Conservation (phyloP, 2,329 filamentous ascomycete species). For the Exophiala bonariae region DNA sequence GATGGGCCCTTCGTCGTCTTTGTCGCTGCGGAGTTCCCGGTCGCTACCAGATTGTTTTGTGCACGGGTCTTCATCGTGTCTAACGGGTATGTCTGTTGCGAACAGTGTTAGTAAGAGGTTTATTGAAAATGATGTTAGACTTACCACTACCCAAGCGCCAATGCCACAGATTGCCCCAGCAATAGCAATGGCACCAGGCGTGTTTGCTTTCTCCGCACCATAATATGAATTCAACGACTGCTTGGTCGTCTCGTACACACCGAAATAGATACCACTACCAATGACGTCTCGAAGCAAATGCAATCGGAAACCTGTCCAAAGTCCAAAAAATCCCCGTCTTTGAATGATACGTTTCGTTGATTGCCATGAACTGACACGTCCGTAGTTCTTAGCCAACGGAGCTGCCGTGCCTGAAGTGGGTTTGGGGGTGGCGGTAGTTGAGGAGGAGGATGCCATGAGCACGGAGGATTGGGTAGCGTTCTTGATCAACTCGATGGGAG, state of each 20-base stretch:
- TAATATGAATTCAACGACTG: constrained; percentile 45
- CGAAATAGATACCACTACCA: constrained; percentile 48
- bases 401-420: too few species aligned
- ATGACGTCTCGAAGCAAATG: constrained; percentile 47
- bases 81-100: constrained; percentile 45
- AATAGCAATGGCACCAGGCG: constrained; percentile 44
- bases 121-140: constrained; percentile 18
- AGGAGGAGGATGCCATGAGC: constrained; percentile 35
- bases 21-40: background rate
- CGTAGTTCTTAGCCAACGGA: constrained; percentile 28
- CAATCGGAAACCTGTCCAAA: constrained; percentile 48
- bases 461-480: constrained; percentile 52
- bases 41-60: constrained; percentile 46
- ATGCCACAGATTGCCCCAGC: constrained; percentile 48
- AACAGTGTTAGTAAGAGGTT: too few species aligned
- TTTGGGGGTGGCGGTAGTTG: constrained; percentile 5
- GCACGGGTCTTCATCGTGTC: constrained; percentile 51
- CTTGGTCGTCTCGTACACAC: constrained; percentile 49
- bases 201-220: constrained; percentile 41
- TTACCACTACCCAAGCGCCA: constrained; percentile 49
- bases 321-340: constrained; percentile 43
- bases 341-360: constrained; percentile 44
- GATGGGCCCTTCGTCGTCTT: constrained; percentile 21
- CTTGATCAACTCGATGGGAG: constrained; percentile 49
- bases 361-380: constrained; percentile 42